Base-by-base conservation (phyloP, 2,329 filamentous ascomycete species). In the Clathrospora elynae region DNA sequence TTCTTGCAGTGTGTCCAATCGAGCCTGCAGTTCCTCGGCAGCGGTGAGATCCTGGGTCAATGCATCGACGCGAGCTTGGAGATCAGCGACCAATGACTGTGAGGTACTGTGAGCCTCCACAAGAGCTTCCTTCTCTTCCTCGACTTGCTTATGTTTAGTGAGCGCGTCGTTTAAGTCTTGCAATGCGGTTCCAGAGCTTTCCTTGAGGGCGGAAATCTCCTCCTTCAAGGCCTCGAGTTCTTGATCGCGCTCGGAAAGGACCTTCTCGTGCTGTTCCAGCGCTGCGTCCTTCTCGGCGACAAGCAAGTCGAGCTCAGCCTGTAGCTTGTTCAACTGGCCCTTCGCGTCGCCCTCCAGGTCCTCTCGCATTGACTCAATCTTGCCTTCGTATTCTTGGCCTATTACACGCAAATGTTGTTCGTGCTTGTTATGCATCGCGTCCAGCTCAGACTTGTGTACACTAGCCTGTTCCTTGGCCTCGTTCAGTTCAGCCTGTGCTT, bases 291-390 rank as follows among this genome's bases (percentile, higher is more conserved):
- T 68, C 30, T 67, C 64, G 5, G 51, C 53, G 3, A 62, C 50
- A n/a, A 68, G 52, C 2, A 49, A 36, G 32, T 68, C 64, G 32
- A 62, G 64, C 17, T 65, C 55, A n/a, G 60, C 44, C 24, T 70
- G 64, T 3, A 70, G 46, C 32, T 62, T 53, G 10, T 65, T 54
- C 6, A 70, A 46, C 4, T 57, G 62, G 13, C 62, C 62, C 40
- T 67, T 68, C 3, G 66, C 67, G 30, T 69, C 66, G 5, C 63
- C 63, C 33, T 70, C 65, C 3, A 70, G 54, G 34, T 69, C 64
- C 1, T 64, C 65, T 8, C 65, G 60, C 3, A 70, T 49, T 2
- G 66, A 66, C 9, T 67, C 64, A 19, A 70, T 68, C 29, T 70
- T 61, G 8, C 51, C 53, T 13, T 67, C 66, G 20, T 65, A 65